Conservation (phyloP, 2,329 filamentous ascomycete species). For the Purpureocillium takamizusanense region DNA sequence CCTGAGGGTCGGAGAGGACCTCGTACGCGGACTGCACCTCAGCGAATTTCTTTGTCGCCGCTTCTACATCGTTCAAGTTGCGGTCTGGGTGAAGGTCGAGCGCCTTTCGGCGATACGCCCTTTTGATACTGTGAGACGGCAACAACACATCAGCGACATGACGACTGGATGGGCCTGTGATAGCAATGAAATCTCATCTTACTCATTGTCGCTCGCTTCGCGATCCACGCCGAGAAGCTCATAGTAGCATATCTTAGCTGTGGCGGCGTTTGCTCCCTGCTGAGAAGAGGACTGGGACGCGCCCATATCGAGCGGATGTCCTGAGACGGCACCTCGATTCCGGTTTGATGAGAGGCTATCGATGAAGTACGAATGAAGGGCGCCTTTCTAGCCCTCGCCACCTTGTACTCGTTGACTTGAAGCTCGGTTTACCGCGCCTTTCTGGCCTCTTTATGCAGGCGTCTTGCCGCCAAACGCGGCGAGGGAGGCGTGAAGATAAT, state of each 20-base stretch:
- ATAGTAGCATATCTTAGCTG: constrained; percentile 73
- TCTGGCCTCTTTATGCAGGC: too few relatives aligned
- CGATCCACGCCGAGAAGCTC: constrained; percentile 68
- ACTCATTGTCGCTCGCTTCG: constrained; percentile 75
- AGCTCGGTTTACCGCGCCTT: too few relatives aligned
- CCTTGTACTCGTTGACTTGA: too few relatives aligned
- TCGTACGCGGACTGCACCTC: constrained; percentile 92
- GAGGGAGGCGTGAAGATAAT: too few relatives aligned
- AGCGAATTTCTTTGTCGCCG: constrained; percentile 77
- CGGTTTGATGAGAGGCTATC: too few relatives aligned
- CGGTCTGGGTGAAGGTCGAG: constrained; percentile 92
- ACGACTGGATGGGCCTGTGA: background rate
- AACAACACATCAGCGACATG: constrained; percentile 1
- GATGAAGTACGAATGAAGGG: too few relatives aligned
- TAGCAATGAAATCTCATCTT: constrained; percentile 16
- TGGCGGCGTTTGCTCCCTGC: constrained; percentile 14
- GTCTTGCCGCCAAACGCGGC: too few relatives aligned
- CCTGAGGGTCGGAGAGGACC: constrained; percentile 90
- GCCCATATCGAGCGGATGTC: constrained; percentile 37
- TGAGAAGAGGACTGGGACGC: constrained; percentile 42
- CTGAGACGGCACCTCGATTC: too few relatives aligned
- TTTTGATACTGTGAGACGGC: constrained; percentile 61
- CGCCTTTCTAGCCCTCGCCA: too few relatives aligned
- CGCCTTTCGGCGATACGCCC: constrained; percentile 82
- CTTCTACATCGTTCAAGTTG: constrained; percentile 78